A percentile compares a stretch with the other conserved stretches of the same genome.
These are phyloP conservation scores for Coemansia pectinata DNA, from an alignment of 192 early-diverging fungal genomes.

Conservation along the genomic window DNA sequence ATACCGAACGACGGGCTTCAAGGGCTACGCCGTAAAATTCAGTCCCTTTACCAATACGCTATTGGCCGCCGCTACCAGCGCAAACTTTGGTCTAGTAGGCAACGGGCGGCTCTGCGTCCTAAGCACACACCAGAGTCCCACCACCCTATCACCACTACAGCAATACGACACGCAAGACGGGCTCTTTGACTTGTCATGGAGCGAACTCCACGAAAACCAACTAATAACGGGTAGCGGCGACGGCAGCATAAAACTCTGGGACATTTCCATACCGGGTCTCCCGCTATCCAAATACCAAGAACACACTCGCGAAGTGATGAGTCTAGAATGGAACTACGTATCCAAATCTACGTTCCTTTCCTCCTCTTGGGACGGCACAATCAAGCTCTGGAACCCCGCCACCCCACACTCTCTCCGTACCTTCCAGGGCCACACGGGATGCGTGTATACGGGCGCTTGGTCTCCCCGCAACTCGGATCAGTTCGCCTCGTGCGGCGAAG, in stretches of 20 bases:
- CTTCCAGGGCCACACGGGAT: conserved; percentile 86
- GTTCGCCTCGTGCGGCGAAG: conserved; percentile 90
- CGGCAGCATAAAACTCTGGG: conserved; percentile 94
- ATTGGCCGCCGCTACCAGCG: conserved; percentile 81
- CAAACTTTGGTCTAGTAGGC: conserved; percentile 97
- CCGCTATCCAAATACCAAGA: conserved; percentile 92
- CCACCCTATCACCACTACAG: conserved; percentile 6
- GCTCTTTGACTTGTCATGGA: conserved; percentile 94
- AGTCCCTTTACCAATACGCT: conserved; percentile 92
- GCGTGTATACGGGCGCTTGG: conserved; percentile 91
- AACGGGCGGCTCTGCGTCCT: conserved; percentile 89
- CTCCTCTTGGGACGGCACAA: conserved; percentile 93
- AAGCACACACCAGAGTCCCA: conserved; percentile 31
- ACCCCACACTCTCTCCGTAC: conserved; percentile 74
- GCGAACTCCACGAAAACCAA: conserved; percentile 94
- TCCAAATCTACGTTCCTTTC: conserved; percentile 86
- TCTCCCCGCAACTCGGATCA: conserved; percentile 72
- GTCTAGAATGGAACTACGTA: conserved; percentile 92
- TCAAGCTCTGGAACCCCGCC: conserved; percentile 95
- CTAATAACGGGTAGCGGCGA: conserved; percentile 89
- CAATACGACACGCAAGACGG: conserved; percentile 98
- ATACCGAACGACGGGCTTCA: conserved; percentile 80
- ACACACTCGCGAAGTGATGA: conserved; percentile 91
- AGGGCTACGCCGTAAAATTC: conserved; percentile 93
- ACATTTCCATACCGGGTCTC: conserved; percentile 60